phyloP scores from a whole-genome alignment of 2,329 filamentous ascomycete species.

The Meredithiella fracta region DNA sequence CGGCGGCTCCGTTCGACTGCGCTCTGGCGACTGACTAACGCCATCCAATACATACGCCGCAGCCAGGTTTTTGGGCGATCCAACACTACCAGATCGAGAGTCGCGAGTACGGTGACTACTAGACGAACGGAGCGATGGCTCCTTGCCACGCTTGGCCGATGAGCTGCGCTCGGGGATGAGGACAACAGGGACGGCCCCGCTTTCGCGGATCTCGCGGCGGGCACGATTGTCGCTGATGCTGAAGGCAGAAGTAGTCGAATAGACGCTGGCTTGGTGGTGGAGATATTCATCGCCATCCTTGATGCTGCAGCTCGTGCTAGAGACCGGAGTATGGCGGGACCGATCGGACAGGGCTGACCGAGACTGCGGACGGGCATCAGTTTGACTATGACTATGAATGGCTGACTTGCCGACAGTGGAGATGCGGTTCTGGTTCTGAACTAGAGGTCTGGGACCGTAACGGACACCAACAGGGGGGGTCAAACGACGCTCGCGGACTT shows the following conservation, averaged over 20 bases:
- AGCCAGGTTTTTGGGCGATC: constrained; percentile 24
- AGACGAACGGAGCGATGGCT: constrained; percentile 43
- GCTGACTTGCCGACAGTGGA: constrained; percentile 18
- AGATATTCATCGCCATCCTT: not conserved
- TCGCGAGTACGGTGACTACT: constrained; percentile 38
- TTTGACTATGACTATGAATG: not conserved
- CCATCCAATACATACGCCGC: not conserved
- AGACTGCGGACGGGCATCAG: not conserved
- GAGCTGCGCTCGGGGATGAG: constrained; percentile 43
- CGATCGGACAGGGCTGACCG: not conserved
- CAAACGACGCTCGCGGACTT: constrained; percentile 1
- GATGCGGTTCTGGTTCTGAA: constrained; percentile 11
- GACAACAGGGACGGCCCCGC: constrained; percentile 44
- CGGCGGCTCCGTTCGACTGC: not conserved
- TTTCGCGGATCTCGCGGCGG: constrained; percentile 42
- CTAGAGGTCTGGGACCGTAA: not conserved
- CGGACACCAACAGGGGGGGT: not conserved
- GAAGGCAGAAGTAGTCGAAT: constrained; percentile 31
- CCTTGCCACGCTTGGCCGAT: constrained; percentile 26
- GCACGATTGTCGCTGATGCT: constrained; percentile 38
- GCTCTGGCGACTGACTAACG: not conserved
- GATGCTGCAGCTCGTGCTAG: not conserved
- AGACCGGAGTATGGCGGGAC: not conserved
- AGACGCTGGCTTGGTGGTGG: constrained; percentile 29
- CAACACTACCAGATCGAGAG: constrained; percentile 32